Evolutionary conservation across 331 rosid species (phyloP).

Genomic region (Telfairia occidentalis): DNA sequence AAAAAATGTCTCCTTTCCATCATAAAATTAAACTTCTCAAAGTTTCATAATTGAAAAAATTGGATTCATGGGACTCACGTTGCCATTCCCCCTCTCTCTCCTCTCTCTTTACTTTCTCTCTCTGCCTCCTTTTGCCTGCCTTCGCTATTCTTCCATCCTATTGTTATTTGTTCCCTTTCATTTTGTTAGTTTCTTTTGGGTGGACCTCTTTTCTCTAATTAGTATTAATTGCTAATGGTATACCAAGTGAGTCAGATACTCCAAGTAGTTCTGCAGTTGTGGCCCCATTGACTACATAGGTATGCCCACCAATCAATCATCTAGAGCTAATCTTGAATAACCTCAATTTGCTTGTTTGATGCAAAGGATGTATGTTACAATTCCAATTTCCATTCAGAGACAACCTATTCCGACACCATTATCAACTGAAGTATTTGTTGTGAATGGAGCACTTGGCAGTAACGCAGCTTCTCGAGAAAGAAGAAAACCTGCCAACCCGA

Average conservation of each 20-base stretch:
- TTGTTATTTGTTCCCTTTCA: too few species aligned
- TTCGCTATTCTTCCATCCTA: too few species aligned
- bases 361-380: constrained; percentile 36
- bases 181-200: too few species aligned
- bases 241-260: constrained; percentile 42
- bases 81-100: too few species aligned
- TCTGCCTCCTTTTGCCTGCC: too few species aligned
- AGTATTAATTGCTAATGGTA: constrained; percentile 57
- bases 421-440: constrained; percentile 46
- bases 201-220: too few species aligned
- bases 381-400: constrained; percentile 69
- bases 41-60: too few species aligned
- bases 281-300: constrained; percentile 61
- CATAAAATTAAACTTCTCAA: too few species aligned
- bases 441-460: constrained; percentile 31
- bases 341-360: constrained; percentile 28
- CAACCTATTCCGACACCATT: constrained; percentile 35
- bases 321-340: constrained; percentile 18
- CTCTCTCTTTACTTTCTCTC: too few species aligned
- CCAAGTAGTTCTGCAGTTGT: constrained; percentile 60
- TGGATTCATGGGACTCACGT: too few species aligned
- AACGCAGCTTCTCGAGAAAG: constrained; percentile 34
- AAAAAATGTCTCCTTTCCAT: too few species aligned
- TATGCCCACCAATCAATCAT: constrained; percentile 46
- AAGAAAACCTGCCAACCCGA: constrained; percentile 55